Conservation (phyloP, 2,329 filamentous ascomycete genomes). For the Aspergillus fumigatiaffinis region DNA sequence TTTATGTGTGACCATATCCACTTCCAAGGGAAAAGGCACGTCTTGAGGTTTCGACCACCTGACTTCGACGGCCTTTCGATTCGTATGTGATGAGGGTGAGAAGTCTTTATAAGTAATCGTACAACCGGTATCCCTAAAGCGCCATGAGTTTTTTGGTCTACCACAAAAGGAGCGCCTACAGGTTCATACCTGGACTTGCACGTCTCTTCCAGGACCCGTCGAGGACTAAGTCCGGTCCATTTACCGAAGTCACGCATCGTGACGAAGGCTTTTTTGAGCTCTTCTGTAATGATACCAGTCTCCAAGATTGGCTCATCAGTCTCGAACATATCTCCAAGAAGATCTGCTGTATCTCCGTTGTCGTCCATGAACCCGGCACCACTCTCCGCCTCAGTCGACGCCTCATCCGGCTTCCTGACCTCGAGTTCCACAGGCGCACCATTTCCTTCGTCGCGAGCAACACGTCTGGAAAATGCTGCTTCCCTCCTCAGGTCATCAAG, state of each 20-base stretch:
- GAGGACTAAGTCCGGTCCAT: constrained; percentile 70
- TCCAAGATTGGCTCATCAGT: constrained; percentile 38
- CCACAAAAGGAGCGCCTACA: not conserved
- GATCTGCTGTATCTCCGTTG: constrained; percentile 33
- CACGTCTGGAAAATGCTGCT: constrained; percentile 36
- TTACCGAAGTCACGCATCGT: constrained; percentile 80
- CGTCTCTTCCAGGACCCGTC: constrained; percentile 77
- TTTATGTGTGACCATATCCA: constrained; percentile 41
- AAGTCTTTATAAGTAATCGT: constrained; percentile 65
- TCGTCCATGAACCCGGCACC: constrained; percentile 28
- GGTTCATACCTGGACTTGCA: constrained; percentile 66
- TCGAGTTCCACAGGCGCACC: constrained; percentile 47
- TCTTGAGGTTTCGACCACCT: constrained; percentile 74
- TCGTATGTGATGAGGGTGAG: constrained; percentile 70
- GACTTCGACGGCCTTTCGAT: constrained; percentile 70
- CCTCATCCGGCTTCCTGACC: constrained; percentile 34
- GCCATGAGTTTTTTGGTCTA: not conserved
- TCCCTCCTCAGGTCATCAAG: constrained; percentile 61
- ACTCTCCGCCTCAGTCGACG: constrained; percentile 15
- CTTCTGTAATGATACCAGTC: constrained; percentile 39
- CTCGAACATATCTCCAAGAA: constrained; percentile 58
- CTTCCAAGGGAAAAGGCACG: constrained; percentile 39
- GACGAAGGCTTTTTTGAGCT: constrained; percentile 35
- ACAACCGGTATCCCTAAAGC: constrained; percentile 62
- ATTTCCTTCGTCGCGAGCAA: constrained; percentile 18